These are phyloP conservation scores for Pseudogymnoascus sp. DNA, from an alignment of 2,329 filamentous ascomycete species.

Conservation along the genomic window DNA sequence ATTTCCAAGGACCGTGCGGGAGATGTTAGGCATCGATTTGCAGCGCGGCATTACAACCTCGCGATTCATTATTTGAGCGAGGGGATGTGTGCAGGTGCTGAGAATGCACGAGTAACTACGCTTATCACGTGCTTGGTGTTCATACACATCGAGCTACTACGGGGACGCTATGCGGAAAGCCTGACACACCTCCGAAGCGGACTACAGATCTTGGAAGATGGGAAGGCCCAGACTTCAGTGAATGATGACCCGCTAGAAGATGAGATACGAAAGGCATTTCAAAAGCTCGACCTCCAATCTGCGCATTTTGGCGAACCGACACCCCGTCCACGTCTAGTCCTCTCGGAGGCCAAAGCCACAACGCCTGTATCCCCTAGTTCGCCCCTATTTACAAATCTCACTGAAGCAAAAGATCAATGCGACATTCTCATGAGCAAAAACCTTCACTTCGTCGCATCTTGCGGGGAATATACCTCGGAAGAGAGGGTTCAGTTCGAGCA, in stretches of 20 bases:
- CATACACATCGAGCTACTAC: slow-evolving; percentile 1
- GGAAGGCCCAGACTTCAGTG: neutral
- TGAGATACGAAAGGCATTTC: neutral
- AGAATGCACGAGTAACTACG: neutral
- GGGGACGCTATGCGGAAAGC: neutral
- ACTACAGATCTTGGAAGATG: neutral
- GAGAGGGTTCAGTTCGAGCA: neutral
- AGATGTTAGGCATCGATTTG: neutral
- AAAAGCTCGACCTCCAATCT: neutral
- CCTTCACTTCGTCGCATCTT: neutral
- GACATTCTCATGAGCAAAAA: neutral
- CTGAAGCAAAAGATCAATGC: neutral
- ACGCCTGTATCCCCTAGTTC: neutral
- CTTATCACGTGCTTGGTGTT: neutral
- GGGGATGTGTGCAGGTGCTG: neutral
- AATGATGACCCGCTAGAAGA: neutral
- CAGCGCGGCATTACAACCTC: neutral
- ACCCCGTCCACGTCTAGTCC: neutral
- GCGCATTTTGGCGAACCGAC: neutral
- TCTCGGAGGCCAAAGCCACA: neutral
- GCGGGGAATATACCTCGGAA: neutral
- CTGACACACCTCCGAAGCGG: neutral
- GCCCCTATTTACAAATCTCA: neutral
- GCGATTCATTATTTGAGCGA: slow-evolving; percentile 1
- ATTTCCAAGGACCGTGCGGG: neutral